Evolutionary conservation across 495 filamentous ascomycete genomes (phyloP).

Genomic region (Trypethelium eluteriae): DNA sequence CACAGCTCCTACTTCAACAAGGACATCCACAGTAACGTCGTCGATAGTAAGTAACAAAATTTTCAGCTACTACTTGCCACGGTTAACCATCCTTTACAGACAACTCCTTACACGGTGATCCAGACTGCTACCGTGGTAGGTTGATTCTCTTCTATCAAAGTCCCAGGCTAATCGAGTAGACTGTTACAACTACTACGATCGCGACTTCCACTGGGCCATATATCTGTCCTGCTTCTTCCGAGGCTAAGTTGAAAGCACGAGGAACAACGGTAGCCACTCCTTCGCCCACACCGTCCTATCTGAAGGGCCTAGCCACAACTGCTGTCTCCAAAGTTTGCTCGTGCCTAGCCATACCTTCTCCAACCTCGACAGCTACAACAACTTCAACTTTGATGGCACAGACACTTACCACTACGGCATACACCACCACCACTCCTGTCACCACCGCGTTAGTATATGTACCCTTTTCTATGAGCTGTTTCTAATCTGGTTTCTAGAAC

Average conservation of each 20-base stretch:
- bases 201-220: not conserved
- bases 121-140: not conserved
- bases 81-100: not conserved
- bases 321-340: constrained; percentile 5
- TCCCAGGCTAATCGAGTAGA: constrained; percentile 4
- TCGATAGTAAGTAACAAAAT: not conserved
- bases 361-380: not conserved
- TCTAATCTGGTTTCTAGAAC: not conserved
- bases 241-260: not conserved
- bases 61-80: not conserved
- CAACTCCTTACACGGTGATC: not conserved
- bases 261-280: not conserved
- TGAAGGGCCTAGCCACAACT: not conserved
- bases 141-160: not conserved
- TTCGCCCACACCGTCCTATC: constrained; percentile 1
- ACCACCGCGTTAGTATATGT: not conserved
- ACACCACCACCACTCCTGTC: not conserved
- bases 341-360: not conserved
- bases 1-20: not conserved
- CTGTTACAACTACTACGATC: not conserved
- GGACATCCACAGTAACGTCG: not conserved
- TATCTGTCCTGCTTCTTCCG: not conserved
- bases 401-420: not conserved
- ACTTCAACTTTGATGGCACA: not conserved
- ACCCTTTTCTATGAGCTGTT: not conserved